A percentile compares a stretch with the other conserved stretches of the same genome.
Evolutionary conservation across 495 filamentous ascomycete genomes (phyloP).

Genomic region (Penicillium coprophilum): DNA sequence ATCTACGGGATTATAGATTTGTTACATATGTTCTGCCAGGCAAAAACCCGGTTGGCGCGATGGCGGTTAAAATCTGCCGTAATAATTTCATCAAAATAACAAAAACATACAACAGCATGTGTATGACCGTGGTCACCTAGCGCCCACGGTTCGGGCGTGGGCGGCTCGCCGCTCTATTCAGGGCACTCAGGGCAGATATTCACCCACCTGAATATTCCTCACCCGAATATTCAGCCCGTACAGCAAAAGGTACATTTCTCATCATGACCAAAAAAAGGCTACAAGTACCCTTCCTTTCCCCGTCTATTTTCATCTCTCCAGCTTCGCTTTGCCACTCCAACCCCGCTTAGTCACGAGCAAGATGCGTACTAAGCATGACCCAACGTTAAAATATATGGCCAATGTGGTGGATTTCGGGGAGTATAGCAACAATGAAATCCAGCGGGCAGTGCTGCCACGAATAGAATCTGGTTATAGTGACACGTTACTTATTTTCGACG

Average conservation of each 20-base stretch:
- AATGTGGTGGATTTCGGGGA: constrained; percentile 1
- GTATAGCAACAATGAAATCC: not conserved
- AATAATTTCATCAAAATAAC: too few species aligned
- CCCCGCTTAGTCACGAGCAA: not conserved
- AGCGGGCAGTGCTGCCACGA: constrained; percentile 2
- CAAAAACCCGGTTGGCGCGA: too few species aligned
- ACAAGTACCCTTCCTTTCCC: not conserved
- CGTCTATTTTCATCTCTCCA: not conserved
- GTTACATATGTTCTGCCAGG: too few species aligned
- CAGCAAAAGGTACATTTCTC: constrained; percentile 5
- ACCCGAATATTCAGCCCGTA: constrained; percentile 6
- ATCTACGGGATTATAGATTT: too few species aligned
- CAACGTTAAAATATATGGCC: not conserved
- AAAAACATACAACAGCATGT: constrained; percentile 10
- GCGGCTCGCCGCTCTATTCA: constrained; percentile 11
- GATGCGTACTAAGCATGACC: not conserved
- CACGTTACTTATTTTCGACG: not conserved
- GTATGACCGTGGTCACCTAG: constrained; percentile 13
- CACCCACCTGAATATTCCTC: constrained; percentile 13
- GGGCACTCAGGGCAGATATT: constrained; percentile 9
- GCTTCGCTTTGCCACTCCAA: constrained; percentile 2
- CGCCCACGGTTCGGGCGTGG: constrained; percentile 11
- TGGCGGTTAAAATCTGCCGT: too few species aligned
- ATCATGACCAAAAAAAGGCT: not conserved
- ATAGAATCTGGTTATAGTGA: not conserved